phyloP scores from a whole-genome alignment of 345 rosid genomes.

The Angophora floribunda region DNA sequence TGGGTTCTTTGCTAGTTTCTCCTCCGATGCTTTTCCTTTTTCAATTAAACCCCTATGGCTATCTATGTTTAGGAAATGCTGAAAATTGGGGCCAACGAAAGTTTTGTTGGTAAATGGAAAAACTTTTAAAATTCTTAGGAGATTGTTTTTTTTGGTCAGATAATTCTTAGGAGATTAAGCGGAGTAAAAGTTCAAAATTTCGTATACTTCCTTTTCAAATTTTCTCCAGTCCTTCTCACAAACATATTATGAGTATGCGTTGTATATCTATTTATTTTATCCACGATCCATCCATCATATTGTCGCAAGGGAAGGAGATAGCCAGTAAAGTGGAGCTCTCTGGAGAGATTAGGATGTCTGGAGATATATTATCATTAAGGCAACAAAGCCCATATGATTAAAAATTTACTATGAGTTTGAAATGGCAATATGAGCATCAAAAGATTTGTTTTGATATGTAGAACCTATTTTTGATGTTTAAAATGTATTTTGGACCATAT shows the following conservation, averaged over 20 bases:
- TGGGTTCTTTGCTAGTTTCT: background rate
- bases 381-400: background rate
- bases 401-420: too few species aligned
- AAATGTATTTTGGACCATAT: background rate
- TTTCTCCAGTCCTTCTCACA: background rate
- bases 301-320: background rate
- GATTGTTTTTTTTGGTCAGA: too few species aligned
- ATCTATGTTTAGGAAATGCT: background rate
- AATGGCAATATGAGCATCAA: background rate
- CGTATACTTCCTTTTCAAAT: background rate
- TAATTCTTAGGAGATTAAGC: background rate
- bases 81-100: background rate
- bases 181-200: background rate
- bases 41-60: background rate
- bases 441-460: background rate
- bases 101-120: background rate
- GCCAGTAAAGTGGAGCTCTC: background rate
- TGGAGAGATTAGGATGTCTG: background rate
- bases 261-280: background rate
- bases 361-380: background rate
- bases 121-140: background rate
- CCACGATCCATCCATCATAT: background rate
- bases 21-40: background rate
- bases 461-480: background rate
- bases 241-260: background rate